Evolutionary conservation across 2,329 filamentous ascomycete genomes (phyloP).

Genomic region (Fusarium sp.): DNA sequence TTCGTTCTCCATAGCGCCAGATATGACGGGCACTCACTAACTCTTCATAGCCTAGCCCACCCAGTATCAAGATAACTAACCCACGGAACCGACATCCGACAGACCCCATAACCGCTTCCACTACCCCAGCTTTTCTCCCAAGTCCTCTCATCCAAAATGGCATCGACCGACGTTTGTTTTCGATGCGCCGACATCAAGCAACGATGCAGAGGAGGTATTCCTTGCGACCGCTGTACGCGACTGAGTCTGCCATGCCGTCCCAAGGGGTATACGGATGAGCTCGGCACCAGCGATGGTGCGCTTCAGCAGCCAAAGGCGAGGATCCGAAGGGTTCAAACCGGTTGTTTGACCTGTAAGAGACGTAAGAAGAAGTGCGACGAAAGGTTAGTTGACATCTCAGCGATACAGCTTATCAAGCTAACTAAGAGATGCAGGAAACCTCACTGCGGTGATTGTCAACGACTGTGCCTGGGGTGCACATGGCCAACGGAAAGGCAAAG

Average conservation of each 20-base stretch:
- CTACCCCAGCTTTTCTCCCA: conserved; percentile 11
- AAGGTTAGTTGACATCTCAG: background rate
- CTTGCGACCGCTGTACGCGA: background rate
- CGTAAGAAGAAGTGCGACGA: conserved; percentile 18
- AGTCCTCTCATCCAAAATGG: background rate
- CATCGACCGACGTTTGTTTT: background rate
- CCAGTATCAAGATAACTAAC: conserved; percentile 10
- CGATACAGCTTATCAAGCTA: too few relatives aligned
- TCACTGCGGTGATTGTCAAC: conserved; percentile 4
- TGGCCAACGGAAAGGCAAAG: background rate
- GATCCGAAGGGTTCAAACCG: conserved; percentile 3
- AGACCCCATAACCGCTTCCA: conserved; percentile 1
- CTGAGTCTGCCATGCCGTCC: conserved; percentile 10
- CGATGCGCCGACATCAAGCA: conserved; percentile 16
- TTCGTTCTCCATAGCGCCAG: background rate
- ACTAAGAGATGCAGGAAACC: background rate
- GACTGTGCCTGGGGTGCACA: background rate
- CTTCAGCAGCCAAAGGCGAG: background rate
- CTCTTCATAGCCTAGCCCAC: conserved; percentile 2
- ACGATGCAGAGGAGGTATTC: conserved; percentile 2
- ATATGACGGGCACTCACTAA: conserved; percentile 5
- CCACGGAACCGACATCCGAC: conserved; percentile 6
- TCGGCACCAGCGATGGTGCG: background rate
- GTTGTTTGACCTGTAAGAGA: conserved; percentile 10
- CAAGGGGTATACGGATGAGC: background rate